Conservation (phyloP, 805 yeast species). For the Metschnikowia baotianmanensis region DNA sequence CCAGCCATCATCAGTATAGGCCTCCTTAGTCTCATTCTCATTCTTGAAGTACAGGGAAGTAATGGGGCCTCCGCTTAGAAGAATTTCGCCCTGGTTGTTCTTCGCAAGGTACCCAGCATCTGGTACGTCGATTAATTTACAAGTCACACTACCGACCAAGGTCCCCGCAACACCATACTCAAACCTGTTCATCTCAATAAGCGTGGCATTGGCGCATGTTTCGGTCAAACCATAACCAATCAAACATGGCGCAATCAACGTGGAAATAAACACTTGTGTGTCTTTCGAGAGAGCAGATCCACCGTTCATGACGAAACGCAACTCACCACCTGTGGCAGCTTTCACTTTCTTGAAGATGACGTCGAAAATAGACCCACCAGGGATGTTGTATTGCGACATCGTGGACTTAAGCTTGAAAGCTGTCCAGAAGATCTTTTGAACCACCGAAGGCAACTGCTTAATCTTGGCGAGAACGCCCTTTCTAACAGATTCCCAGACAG, state of each 20-base stretch:
- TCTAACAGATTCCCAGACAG: conserved; percentile 95
- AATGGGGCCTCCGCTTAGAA: conserved; percentile 72
- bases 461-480: conserved; percentile 87
- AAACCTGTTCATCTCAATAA: conserved; percentile 61
- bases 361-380: conserved; percentile 72
- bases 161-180: conserved; percentile 82
- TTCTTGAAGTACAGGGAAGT: conserved; percentile 78
- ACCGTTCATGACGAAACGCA: conserved; percentile 76
- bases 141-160: conserved; percentile 76
- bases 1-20: conserved; percentile 88
- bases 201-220: conserved; percentile 84
- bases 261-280: conserved; percentile 79
- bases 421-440: conserved; percentile 85
- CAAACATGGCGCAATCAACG: conserved; percentile 78
- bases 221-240: conserved; percentile 97
- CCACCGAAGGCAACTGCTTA: conserved; percentile 56
- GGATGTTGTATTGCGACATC: conserved; percentile 63
- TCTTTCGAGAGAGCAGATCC: conserved; percentile 85
- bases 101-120: conserved; percentile 91
- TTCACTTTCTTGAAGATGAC: conserved; percentile 83
- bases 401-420: conserved; percentile 74
- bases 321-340: conserved; percentile 91
- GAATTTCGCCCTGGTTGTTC: conserved; percentile 90
- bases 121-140: conserved; percentile 84
- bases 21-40: conserved; percentile 71